These are phyloP conservation scores for Fusarium proliferatum DNA, from an alignment of 2,329 filamentous ascomycete genomes.

Conservation along the genomic window DNA sequence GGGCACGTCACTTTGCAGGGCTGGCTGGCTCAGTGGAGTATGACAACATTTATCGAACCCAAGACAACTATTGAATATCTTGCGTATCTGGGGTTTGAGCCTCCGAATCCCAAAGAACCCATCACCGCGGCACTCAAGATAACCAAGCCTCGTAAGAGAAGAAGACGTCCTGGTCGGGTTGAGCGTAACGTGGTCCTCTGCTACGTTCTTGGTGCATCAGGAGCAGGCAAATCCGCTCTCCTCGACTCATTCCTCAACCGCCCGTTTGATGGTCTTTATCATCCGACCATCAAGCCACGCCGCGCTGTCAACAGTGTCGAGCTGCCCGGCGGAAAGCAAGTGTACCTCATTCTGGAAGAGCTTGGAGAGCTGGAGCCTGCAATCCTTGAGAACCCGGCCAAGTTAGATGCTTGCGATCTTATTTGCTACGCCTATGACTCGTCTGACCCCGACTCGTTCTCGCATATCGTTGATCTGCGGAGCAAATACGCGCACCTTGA, in stretches of 20 bases:
- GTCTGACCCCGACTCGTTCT: conserved; percentile 94
- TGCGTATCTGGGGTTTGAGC: conserved; percentile 94
- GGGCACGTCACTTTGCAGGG: conserved; percentile 96
- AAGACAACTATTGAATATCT: conserved; percentile 96
- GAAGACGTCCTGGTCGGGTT: conserved; percentile 83
- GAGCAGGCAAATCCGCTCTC: conserved; percentile 90
- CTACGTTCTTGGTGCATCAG: conserved; percentile 87
- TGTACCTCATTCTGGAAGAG: conserved; percentile 95
- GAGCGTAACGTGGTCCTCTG: conserved; percentile 95
- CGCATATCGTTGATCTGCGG: conserved; percentile 86
- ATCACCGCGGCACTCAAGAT: conserved; percentile 89
- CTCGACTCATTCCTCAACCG: conserved; percentile 92
- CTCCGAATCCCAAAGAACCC: conserved; percentile 77
- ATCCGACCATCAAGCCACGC: conserved; percentile 93
- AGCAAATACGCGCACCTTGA: conserved; percentile 84
- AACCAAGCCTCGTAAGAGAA: conserved; percentile 89
- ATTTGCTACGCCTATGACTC: conserved; percentile 98
- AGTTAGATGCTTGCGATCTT: conserved; percentile 92
- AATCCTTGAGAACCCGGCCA: conserved; percentile 89
- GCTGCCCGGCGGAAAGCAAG: conserved; percentile 94
- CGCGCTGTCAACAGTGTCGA: conserved; percentile 97
- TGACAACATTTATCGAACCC: conserved; percentile 97
- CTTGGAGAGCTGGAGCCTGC: conserved; percentile 95
- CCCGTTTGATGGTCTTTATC: conserved; percentile 84
- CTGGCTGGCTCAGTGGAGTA: conserved; percentile 99